Conservation (phyloP, 2,329 filamentous ascomycete species). For the Penicillium sp. region DNA sequence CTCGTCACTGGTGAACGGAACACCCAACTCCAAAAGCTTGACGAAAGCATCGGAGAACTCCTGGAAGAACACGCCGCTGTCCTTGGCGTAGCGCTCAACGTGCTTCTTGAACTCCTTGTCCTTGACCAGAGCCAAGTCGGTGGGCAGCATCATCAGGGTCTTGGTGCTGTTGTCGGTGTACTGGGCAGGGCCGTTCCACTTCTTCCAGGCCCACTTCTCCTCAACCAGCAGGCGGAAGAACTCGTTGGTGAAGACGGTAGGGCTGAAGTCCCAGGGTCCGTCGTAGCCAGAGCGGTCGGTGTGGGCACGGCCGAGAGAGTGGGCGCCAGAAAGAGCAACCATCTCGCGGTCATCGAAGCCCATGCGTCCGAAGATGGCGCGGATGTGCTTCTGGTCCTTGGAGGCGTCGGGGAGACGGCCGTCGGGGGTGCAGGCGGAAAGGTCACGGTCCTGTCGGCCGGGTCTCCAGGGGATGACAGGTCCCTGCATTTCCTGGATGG, state of each 20-base stretch:
- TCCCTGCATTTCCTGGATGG: constrained; percentile 93
- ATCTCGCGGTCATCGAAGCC: constrained; percentile 97
- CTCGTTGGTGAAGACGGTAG: constrained; percentile 89
- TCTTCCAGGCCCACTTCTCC: constrained; percentile 89
- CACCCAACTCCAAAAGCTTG: constrained; percentile 90
- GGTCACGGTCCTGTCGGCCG: constrained; percentile 75
- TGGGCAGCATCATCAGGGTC: constrained; percentile 94
- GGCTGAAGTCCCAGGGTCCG: constrained; percentile 89
- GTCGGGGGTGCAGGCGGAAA: constrained; percentile 84
- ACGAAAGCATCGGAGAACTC: constrained; percentile 77
- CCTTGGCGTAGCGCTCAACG: constrained; percentile 85
- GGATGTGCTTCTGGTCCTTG: constrained; percentile 76
- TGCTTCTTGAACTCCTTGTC: constrained; percentile 80
- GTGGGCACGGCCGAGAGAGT: constrained; percentile 88
- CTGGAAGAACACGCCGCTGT: constrained; percentile 87
- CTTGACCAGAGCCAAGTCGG: constrained; percentile 80
- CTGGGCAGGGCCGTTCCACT: constrained; percentile 89
- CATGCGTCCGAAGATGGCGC: constrained; percentile 93
- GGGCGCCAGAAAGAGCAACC: constrained; percentile 80
- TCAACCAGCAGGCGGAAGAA: constrained; percentile 83
- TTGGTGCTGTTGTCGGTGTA: constrained; percentile 85
- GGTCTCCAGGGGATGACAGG: constrained; percentile 84
- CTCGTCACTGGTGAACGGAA: constrained; percentile 70
- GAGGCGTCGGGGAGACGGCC: constrained; percentile 81
- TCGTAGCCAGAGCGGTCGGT: constrained; percentile 80